Percentiles rank a stretch among this genome's conserved stretches.
Evolutionary conservation across 371 early-diverging fungal species (phyloP).

Genomic region (Coemansia sp.): DNA sequence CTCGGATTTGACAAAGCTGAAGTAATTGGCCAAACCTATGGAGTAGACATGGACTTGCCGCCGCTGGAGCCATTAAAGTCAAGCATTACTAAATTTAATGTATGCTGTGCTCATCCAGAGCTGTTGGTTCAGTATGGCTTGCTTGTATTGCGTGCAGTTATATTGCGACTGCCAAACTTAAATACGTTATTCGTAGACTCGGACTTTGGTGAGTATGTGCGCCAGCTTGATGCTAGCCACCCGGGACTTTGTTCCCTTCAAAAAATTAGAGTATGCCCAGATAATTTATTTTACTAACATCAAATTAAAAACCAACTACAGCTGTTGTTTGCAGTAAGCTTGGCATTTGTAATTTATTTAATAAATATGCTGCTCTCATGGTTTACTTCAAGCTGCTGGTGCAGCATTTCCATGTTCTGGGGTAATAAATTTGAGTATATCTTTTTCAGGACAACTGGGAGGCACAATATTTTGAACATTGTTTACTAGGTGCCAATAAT

Average conservation of each 20-base stretch:
- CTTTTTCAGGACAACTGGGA: no score
- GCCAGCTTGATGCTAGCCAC: not conserved
- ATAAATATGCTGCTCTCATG: no score
- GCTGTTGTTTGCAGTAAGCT: no score
- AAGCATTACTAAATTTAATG: not conserved
- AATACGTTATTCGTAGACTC: not conserved
- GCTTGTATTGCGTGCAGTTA: not conserved
- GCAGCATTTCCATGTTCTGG: no score
- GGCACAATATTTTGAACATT: no score
- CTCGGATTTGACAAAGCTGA: not conserved
- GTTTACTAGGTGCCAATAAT: no score
- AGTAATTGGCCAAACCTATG: not conserved
- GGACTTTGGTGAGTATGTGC: not conserved
- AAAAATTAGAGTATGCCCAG: no score
- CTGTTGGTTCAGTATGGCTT: not conserved
- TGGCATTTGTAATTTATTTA: not conserved
- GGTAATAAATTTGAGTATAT: no score
- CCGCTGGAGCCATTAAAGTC: not conserved
- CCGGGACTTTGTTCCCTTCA: not conserved
- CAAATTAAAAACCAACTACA: not conserved
- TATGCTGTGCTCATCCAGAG: not conserved
- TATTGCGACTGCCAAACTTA: not conserved
- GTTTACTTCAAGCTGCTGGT: no score
- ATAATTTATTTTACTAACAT: not conserved
- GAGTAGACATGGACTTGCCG: not conserved